Percentiles rank a stretch among this genome's conserved stretches.
These are phyloP conservation scores for Linderina pennispora DNA, from an alignment of 192 early-diverging fungal species.

Conservation along the genomic window DNA sequence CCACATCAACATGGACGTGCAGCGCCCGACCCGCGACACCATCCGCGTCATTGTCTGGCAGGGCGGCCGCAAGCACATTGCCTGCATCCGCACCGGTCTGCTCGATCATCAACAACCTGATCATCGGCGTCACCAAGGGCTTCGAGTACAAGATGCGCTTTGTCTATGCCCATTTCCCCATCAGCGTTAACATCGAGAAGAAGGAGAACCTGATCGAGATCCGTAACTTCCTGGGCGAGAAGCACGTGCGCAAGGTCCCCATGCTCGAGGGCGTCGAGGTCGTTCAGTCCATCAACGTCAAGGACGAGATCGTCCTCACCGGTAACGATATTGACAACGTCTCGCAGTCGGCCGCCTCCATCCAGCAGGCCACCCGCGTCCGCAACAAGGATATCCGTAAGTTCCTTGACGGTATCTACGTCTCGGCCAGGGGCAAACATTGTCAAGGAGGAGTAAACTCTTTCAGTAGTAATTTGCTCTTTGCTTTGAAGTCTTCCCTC, in stretches of 20 bases:
- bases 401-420: constrained; percentile 98
- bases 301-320: constrained; percentile 91
- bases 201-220: constrained; percentile 80
- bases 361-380: constrained; percentile 90
- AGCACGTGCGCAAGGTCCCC: constrained; percentile 76
- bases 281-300: constrained; percentile 69
- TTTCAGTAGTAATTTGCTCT: no score
- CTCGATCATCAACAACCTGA: constrained; percentile 96
- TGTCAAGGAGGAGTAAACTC: constrained; percentile 54
- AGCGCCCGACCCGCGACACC: constrained; percentile 59
- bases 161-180: constrained; percentile 99
- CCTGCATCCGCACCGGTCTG: constrained; percentile 95
- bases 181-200: constrained; percentile 86
- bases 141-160: constrained; percentile 99
- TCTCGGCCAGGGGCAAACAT: constrained; percentile 75
- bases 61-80: constrained; percentile 95
- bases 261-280: constrained; percentile 84
- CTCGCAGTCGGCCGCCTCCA: constrained; percentile 92
- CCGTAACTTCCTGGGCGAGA: constrained; percentile 99
- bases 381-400: constrained; percentile 99
- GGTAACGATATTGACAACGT: constrained; percentile 95
- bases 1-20: constrained; percentile 91
- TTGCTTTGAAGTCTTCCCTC: no score
- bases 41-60: constrained; percentile 89
- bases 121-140: constrained; percentile 96